A percentile compares a stretch with the other conserved stretches of the same genome.
phyloP scores from a whole-genome alignment of 176 grass and related monocot genomes.

The Ensete ventricosum region DNA sequence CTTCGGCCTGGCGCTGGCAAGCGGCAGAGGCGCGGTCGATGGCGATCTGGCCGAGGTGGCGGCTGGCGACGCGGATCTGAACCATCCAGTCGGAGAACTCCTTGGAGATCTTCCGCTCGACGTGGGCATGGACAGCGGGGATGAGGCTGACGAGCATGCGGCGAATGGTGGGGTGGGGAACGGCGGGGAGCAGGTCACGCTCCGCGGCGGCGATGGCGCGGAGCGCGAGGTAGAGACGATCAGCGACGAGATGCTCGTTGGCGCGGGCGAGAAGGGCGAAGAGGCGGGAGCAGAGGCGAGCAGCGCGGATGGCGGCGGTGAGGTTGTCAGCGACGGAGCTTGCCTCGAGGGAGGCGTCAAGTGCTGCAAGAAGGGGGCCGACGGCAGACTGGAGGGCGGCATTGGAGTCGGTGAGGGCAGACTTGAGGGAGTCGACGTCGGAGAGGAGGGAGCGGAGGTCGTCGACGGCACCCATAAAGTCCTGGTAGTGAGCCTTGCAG shows the following conservation, averaged over 20 bases:
- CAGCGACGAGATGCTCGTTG: slow-evolving; percentile 57
- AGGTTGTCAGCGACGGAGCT: slow-evolving; percentile 62
- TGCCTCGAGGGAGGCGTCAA: slow-evolving; percentile 73
- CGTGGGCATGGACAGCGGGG: slow-evolving; percentile 62
- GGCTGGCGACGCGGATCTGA: slow-evolving; percentile 77
- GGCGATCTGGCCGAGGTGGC: slow-evolving; percentile 88
- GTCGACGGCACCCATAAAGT: slow-evolving; percentile 89
- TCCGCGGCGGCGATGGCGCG: slow-evolving; percentile 81
- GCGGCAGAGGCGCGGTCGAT: slow-evolving; percentile 76
- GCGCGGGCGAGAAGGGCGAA: slow-evolving; percentile 65
- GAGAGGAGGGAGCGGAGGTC: slow-evolving; percentile 95
- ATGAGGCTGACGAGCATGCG: slow-evolving; percentile 65
- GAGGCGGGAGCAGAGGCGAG: slow-evolving; percentile 60
- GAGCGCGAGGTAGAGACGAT: slow-evolving; percentile 72
- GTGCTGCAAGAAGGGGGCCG: slow-evolving; percentile 61
- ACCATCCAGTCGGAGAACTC: slow-evolving; percentile 98
- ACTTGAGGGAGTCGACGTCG: slow-evolving; percentile 80
- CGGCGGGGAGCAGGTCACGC: slow-evolving; percentile 41
- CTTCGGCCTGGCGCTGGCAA: slow-evolving; percentile 52
- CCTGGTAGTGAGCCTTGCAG: slow-evolving; percentile 87
- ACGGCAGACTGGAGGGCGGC: slow-evolving; percentile 55
- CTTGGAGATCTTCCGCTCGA: slow-evolving; percentile 76
- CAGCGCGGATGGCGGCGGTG: slow-evolving; percentile 45
- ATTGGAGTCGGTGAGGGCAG: slow-evolving; percentile 57
- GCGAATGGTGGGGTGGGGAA: slow-evolving; percentile 59